These are phyloP conservation scores for Ceratobasidium sp. DNA, from an alignment of 1,284 basidiomycete genomes.

Conservation along the genomic window DNA sequence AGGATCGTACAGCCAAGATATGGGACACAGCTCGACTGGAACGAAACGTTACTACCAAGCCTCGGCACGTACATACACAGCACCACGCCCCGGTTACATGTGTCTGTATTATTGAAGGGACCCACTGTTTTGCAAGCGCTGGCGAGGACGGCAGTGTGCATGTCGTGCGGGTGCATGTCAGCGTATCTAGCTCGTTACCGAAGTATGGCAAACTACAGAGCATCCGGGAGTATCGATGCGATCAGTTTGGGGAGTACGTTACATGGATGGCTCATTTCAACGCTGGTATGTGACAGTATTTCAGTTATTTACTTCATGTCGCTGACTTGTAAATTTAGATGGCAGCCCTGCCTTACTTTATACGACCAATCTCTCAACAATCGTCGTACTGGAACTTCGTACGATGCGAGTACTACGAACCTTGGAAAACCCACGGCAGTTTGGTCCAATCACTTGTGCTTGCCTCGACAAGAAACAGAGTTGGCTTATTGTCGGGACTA, in stretches of 20 bases:
- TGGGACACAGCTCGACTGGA: slow-evolving; percentile 85
- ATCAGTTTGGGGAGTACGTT: slow-evolving; percentile 73
- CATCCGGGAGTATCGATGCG: slow-evolving; percentile 74
- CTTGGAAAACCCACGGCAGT: slow-evolving; percentile 49
- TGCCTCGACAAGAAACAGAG: slow-evolving; percentile 48
- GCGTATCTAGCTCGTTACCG: slow-evolving; percentile 62
- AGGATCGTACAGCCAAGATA: slow-evolving; percentile 83
- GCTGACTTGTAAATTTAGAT: slow-evolving; percentile 23
- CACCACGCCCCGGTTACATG: slow-evolving; percentile 82
- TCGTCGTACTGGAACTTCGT: slow-evolving; percentile 53
- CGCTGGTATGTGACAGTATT: slow-evolving; percentile 59
- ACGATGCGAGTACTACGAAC: slow-evolving; percentile 52
- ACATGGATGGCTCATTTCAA: slow-evolving; percentile 79
- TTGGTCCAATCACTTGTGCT: slow-evolving; percentile 51
- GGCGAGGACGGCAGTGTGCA: slow-evolving; percentile 86
- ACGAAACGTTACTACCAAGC: slow-evolving; percentile 78
- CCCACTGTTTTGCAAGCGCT: slow-evolving; percentile 88
- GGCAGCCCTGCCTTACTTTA: slow-evolving; percentile 50
- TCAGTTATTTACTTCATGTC: not conserved
- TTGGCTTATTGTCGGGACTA: slow-evolving; percentile 40
- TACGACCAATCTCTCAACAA: slow-evolving; percentile 50
- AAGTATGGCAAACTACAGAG: slow-evolving; percentile 82
- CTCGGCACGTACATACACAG: slow-evolving; percentile 76
- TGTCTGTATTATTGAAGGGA: slow-evolving; percentile 80
- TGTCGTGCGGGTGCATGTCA: slow-evolving; percentile 79